Conservation (phyloP, 202 grass and related monocot genomes). For the Cymbopogon flexuosus region DNA sequence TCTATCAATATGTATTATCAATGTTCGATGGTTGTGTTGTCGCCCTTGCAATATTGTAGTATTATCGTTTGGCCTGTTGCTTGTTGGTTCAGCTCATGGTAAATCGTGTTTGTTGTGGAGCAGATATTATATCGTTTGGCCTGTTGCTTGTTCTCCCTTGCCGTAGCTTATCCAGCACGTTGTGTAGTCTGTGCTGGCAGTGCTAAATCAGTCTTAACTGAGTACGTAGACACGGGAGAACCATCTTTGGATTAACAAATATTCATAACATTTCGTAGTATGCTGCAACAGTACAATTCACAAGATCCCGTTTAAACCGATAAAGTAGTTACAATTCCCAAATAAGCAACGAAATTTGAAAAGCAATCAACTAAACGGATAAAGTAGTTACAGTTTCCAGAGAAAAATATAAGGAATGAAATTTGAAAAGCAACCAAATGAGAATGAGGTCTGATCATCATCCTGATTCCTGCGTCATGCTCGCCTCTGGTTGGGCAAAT, state of each 20-base stretch:
- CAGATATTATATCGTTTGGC: no score
- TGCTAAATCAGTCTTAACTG: no score
- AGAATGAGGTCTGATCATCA: neutral
- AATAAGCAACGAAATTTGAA: no score
- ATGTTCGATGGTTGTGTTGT: neutral
- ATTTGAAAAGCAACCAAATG: neutral
- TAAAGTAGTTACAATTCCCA: no score
- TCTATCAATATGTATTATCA: neutral
- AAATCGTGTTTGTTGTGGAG: neutral
- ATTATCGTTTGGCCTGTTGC: neutral
- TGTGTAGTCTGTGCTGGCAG: no score
- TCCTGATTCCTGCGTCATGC: neutral
- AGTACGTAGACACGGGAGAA: no score
- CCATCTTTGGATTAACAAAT: no score
- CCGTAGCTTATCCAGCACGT: no score
- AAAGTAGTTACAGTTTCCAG: neutral
- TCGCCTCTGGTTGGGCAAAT: neutral
- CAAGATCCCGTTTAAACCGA: no score
- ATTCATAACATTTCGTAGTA: no score
- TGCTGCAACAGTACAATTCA: no score
- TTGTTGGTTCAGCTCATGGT: neutral
- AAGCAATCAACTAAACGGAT: neutral
- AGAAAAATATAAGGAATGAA: neutral
- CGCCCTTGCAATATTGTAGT: neutral
- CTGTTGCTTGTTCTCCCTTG: no score